Percentiles rank a stretch among this genome's conserved stretches.
These are phyloP conservation scores for Neonectria magnoliae DNA, from an alignment of 2,329 filamentous ascomycete genomes.

Conservation along the genomic window DNA sequence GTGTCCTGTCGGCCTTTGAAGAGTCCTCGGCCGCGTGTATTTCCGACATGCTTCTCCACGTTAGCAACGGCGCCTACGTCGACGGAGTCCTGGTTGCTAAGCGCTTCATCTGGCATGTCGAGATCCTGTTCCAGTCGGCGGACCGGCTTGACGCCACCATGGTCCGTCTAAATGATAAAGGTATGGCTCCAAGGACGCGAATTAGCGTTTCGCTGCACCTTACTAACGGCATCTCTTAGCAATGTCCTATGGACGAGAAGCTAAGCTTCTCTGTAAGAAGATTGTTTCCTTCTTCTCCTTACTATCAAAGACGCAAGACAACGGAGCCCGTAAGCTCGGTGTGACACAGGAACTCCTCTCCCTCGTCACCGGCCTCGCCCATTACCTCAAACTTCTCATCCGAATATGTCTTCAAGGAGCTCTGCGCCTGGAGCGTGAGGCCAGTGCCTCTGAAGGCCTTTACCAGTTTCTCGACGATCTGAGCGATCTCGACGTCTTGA, in stretches of 20 bases:
- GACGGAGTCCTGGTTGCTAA: constrained; percentile 95
- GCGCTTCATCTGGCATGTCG: constrained; percentile 95
- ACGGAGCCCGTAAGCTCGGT: constrained; percentile 86
- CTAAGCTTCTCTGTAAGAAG: constrained; percentile 99
- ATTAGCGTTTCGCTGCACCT: background rate
- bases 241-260: constrained; percentile 90
- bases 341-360: constrained; percentile 99
- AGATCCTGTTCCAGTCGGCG: constrained; percentile 88
- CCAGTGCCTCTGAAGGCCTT: constrained; percentile 76
- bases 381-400: constrained; percentile 97
- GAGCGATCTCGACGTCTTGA: constrained; percentile 80
- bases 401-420: constrained; percentile 95
- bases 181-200: constrained; percentile 56
- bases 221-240: constrained; percentile 58
- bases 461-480: constrained; percentile 87
- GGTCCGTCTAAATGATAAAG: constrained; percentile 75
- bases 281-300: constrained; percentile 98
- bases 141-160: constrained; percentile 85
- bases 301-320: constrained; percentile 93
- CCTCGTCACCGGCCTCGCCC: constrained; percentile 92
- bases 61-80: constrained; percentile 96
- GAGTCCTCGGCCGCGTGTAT: constrained; percentile 98
- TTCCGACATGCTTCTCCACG: constrained; percentile 97
- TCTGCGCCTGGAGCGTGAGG: constrained; percentile 89
- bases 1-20: constrained; percentile 94